Evolutionary conservation across 768 basidiomycete genomes (phyloP), one percentile per base, ranked within the genome.

Genomic region (Paxillus rubicundulus): DNA sequence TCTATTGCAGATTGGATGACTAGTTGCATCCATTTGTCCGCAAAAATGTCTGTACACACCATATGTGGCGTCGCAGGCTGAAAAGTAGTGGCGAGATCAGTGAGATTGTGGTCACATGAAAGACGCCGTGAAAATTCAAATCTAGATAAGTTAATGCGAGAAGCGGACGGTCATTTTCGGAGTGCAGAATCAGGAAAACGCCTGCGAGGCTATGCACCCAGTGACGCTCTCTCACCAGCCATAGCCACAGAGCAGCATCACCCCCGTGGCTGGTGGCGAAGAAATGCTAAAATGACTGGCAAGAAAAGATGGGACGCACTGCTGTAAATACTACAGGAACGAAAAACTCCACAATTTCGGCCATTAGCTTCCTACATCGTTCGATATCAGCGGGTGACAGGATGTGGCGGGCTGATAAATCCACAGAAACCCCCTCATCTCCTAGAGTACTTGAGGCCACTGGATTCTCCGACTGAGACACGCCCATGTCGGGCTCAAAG

Each of bases 301-400:
- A 41, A 16, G 21, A 38, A 27, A 47, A 7, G 20, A 39, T 27
- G 3, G 32, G 47, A 70, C 67, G 33, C 33, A 70, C 78, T 24
- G 85, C 79, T 2, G 87, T 87, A 65, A 90, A 90, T 0, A 90
- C 69, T 33, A 83, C 72, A 2, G 88, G 86, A 0, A 86, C 85
- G 63, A 89, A 89, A 64, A 86, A 77, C 5, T 75, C 76, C 52
- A 90, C 81, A 53, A 90, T 64, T 27, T 64, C 65, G 7, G 71
- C 70, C 77, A 85, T 79, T 32, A 86, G 72, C n/a, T 61, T 61
- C 55, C 67, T 70, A 58, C 81, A 83, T 34, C 73, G 72, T 47
- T 72, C 67, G 14, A 71, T 52, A 47, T 67, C 67, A 28, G 59
- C 75, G 61, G 48, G 60, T 42, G 67, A 42, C 70, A 73, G 41